Base-by-base conservation (phyloP, 164 flowering plant species). In the Aristolochia californica region DNA sequence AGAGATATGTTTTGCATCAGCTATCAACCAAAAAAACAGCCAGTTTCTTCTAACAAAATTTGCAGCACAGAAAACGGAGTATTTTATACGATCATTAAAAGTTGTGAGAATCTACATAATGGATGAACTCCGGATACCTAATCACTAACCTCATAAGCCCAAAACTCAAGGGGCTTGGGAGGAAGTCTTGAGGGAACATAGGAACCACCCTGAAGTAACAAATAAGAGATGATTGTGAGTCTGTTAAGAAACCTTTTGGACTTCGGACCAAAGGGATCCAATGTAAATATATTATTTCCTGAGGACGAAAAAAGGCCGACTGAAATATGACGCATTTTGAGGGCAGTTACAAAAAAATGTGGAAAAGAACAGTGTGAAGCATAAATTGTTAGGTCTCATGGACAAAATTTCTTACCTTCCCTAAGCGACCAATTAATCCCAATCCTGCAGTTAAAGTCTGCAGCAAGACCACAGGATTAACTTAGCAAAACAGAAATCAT, bases 391-490 rank as follows among this genome's bases (percentile, higher is more conserved):
- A 34, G 5, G 40, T 34, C 9, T 34, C 10, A 34, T 7, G 40
- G 10, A 34, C 40, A 34, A 34, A 2, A 34, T 8, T 34, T 34
- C 40, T 70, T 68, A 88, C 99, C 91, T 72, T 89, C 54, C 96
- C 96, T 74, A 81, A 67, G 22, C 99, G 95, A 63, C 96, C 96
- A 72, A 88, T 81, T 95, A 89, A 77, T 20, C 95, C 96, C 76
- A 93, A 73, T 28, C 96, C 99, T 70, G 57, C 96, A 15, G 99
- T 81, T 66, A 93, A 65, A 59, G 94, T 89, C 99, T 93, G 78
- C 77, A 80, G 63, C 7, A 64, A 52, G 55, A 30, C 24, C 16
- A 24, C 27, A 9, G 48, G 60, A 44, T 13, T 59, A 60, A 38
- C 53, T 21, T 15, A 63, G 43, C 9, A 58, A 58, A 47, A 18